Evolutionary conservation across 148 eudicot genomes (phyloP).

Genomic region (Drosera capensis): DNA sequence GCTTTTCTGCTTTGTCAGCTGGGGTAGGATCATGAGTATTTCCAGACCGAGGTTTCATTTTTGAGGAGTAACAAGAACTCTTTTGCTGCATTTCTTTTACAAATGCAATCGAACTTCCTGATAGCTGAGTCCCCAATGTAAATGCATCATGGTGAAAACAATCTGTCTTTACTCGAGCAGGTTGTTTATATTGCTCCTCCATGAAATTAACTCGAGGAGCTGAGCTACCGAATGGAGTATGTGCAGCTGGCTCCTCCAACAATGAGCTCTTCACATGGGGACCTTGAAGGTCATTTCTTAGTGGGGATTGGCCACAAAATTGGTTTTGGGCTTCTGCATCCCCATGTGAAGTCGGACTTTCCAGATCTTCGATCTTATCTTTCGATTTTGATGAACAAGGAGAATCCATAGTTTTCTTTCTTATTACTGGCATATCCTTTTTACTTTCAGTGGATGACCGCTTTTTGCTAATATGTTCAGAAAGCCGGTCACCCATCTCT

Average conservation of each 20-base stretch:
- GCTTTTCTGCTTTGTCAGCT: no score
- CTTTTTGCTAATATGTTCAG: constrained; percentile 12
- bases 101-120: no score
- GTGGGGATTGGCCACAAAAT: constrained; percentile 17
- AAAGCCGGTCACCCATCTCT: constrained; percentile 13
- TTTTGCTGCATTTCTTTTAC: no score
- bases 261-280: constrained; percentile 21
- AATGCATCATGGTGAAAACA: constrained; percentile 8
- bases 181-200: constrained; percentile 16
- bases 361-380: constrained; percentile 14
- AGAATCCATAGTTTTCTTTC: not conserved
- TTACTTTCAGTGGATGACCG: constrained; percentile 11
- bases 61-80: no score
- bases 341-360: constrained; percentile 12
- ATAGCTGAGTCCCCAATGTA: constrained; percentile 19
- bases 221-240: constrained; percentile 18
- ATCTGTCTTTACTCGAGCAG: constrained; percentile 10
- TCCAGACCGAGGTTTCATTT: no score
- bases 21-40: no score
- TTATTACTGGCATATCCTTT: not conserved
- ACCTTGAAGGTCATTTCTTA: constrained; percentile 13
- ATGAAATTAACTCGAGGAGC: constrained; percentile 14
- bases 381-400: constrained; percentile 5
- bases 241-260: constrained; percentile 20
- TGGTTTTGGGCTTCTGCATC: constrained; percentile 15